These are phyloP conservation scores for Magnusiomyces starmeri DNA, from an alignment of 1,139 yeast species.

Conservation along the genomic window DNA sequence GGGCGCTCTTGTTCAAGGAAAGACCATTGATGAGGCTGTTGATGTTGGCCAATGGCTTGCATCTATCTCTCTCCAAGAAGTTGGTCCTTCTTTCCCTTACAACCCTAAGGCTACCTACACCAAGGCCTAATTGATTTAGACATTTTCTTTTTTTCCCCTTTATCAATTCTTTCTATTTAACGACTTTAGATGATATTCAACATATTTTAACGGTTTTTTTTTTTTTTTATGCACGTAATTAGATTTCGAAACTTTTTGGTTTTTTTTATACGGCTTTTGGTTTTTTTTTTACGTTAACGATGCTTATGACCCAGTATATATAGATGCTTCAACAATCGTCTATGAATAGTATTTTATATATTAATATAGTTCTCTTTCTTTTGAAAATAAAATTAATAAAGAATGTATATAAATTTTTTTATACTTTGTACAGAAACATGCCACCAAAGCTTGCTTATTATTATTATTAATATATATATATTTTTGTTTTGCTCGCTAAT, in stretches of 20 bases:
- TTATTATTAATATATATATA: no score
- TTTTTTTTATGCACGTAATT: not conserved
- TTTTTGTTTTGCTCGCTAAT: not conserved
- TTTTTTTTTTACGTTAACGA: not conserved
- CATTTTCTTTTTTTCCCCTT: not conserved
- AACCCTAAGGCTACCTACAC: constrained; percentile 52
- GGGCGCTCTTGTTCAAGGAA: constrained; percentile 78
- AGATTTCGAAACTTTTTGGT: not conserved
- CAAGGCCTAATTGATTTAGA: not conserved
- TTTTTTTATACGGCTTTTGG: not conserved
- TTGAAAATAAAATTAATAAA: no score
- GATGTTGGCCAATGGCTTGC: constrained; percentile 98
- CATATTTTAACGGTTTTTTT: not conserved
- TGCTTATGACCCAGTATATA: not conserved
- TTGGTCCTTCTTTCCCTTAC: constrained; percentile 92
- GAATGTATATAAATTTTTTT: no score
- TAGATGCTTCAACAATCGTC: not conserved
- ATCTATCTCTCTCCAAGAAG: constrained; percentile 78
- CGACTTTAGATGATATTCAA: not conserved
- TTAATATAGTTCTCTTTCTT: no score
- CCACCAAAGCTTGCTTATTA: no score
- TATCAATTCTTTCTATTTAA: not conserved
- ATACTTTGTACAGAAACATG: no score
- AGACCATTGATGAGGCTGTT: constrained; percentile 51
- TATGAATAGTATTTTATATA: no score